Evolutionary conservation across 2,329 filamentous ascomycete species (phyloP), one percentile per base, ranked within the genome.

Genomic region (Xylariaceae sp.): DNA sequence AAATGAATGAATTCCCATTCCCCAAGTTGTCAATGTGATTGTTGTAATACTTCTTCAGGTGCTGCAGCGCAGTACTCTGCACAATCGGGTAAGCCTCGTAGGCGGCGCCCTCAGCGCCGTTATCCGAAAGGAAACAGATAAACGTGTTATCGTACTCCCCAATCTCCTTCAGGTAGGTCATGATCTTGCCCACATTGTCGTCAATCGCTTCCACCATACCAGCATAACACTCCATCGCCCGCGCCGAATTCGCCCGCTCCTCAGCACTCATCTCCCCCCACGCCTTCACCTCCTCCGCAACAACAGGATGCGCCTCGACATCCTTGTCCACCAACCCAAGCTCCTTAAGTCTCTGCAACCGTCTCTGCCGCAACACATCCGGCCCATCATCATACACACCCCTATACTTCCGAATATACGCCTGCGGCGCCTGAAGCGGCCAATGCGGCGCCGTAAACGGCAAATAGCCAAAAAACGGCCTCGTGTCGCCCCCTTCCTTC

Each of bases 131-230:
- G 75, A 87, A 87, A 66, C 80, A 78, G 54, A 88, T 76, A 61
- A 87, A 82, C 1, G 84, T 88, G 68, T 87, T 85, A 62, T 87
- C 84, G 0, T 83, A 74, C 67, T 87, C 83, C 58, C 78, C 81
- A 1, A 78, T 81, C 49, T 77, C 68, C 58, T 81, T 74, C 2
- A 87, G 76, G 64, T 85, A 81, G 41, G 82, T 73, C 18, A 85
- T 72, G 2, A 87, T 79, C 58, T 81, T 81, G 44, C 84, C 84
- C 15, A 88, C 78, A 60, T 85, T 84, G 59, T 69, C 69, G 65
- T 88, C 85, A 56, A 87, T 86, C 55, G 76, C 76, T 58, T 87
- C 83, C 2, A 87, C 83, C 82, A 88, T 87, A 10, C 76, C 85
- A 0, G 85, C 84, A 60, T 82, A 88, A 2, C 82, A 78, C 65